Conservation (phyloP, 225 moss, liverwort and hornwort genomes). For the Neckera pumila region DNA sequence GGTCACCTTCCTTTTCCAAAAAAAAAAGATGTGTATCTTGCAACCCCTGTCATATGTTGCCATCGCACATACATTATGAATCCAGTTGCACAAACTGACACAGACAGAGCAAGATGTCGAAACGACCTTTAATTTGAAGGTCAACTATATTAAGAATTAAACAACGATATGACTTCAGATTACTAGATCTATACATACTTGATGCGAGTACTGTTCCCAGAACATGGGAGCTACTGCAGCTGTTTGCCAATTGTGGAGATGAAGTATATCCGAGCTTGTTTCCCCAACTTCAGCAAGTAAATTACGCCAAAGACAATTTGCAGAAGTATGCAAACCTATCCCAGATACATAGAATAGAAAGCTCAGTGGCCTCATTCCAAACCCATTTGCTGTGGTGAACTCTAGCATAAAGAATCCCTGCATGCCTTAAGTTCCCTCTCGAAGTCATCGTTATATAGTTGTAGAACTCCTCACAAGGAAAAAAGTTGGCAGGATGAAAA, state of each 20-base stretch:
- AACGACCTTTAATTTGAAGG: neutral
- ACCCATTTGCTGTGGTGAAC: neutral
- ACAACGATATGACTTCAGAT: neutral
- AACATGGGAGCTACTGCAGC: conserved; percentile 62
- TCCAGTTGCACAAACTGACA: neutral
- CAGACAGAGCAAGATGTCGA: neutral
- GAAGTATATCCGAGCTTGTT: conserved; percentile 63
- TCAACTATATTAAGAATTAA: neutral
- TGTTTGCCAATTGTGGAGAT: conserved; percentile 79
- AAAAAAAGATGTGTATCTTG: conserved; percentile 53
- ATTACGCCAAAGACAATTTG: conserved; percentile 56
- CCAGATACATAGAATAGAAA: neutral
- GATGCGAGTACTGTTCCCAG: conserved; percentile 61
- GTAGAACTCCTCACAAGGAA: conserved; percentile 32
- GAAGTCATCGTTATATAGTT: conserved; percentile 55
- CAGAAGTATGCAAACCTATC: conserved; percentile 65
- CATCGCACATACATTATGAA: neutral
- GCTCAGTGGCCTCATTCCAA: neutral
- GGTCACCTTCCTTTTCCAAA: no score
- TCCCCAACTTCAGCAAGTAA: conserved; percentile 56
- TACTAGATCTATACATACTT: conserved; percentile 20
- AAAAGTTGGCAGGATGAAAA: conserved; percentile 41
- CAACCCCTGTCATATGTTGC: conserved; percentile 39
- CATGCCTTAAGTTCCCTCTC: conserved; percentile 47
- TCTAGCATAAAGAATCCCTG: neutral